Conservation (phyloP, 805 yeast genomes). For the Lipomyces chichibuensis region DNA sequence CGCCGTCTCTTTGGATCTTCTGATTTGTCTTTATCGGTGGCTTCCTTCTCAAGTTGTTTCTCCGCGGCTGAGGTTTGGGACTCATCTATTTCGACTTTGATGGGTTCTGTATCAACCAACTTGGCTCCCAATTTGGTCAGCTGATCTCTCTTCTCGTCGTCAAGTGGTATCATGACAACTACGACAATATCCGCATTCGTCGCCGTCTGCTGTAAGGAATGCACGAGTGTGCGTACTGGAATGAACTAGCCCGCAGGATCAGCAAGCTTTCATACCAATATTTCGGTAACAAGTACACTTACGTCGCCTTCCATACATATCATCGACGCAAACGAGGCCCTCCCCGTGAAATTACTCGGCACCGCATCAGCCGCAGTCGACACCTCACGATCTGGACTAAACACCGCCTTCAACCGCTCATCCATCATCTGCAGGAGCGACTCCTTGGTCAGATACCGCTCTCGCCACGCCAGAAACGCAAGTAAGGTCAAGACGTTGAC, state of each 20-base stretch:
- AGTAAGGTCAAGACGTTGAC: conserved; percentile 21
- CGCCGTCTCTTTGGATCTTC: conserved; percentile 9
- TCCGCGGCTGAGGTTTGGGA: conserved; percentile 16
- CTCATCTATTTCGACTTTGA: conserved; percentile 20
- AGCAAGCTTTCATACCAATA: background rate
- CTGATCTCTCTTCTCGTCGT: conserved; percentile 23
- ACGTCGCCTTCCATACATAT: conserved; percentile 29
- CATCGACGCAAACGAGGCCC: conserved; percentile 24
- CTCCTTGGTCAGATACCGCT: conserved; percentile 28
- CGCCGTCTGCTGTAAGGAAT: conserved; percentile 18
- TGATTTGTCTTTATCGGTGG: conserved; percentile 2
- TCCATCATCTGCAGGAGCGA: conserved; percentile 28
- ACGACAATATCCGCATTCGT: conserved; percentile 25
- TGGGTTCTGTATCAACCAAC: conserved; percentile 26
- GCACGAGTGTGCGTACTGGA: conserved; percentile 29
- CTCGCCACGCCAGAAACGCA: conserved; percentile 28
- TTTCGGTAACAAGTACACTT: background rate
- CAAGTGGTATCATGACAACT: conserved; percentile 21
- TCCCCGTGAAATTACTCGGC: conserved; percentile 24
- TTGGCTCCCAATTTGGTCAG: conserved; percentile 29
- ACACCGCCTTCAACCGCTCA: conserved; percentile 27
- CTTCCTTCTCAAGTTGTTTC: conserved; percentile 18
- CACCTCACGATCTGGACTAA: conserved; percentile 30
- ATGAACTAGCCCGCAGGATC: conserved; percentile 9
- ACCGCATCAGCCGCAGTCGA: background rate